Evolutionary conservation across 179 eudicot genomes (phyloP), one percentile per base, ranked within the genome.

Genomic region (Heliamphora pulchella): DNA sequence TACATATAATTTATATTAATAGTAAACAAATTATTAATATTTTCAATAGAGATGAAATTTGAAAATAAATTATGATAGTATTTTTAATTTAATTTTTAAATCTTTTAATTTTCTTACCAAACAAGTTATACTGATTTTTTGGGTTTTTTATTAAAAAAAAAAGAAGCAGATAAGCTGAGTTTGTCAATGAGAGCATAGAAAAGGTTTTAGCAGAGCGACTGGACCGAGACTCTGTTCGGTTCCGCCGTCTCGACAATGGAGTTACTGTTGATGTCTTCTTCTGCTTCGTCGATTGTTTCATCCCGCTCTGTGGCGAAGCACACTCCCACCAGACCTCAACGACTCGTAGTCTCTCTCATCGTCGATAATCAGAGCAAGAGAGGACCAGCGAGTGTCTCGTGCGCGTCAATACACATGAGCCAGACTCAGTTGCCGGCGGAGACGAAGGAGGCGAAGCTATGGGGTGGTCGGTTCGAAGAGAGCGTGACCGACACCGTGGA

Each of bases 381-480:
- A 70, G n/a, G 71, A 17, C 61, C 53, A 0, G 41, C 54, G 48
- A 20, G 63, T 44, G 65, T 74, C 47, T 43, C 58, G 7, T 43
- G 66, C 63, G 58, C 72, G 11, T 44, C 80, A 0, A 11, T 39
- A 1, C 17, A 15, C 44, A 71, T 75, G 82, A 54, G 39, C 66
- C 43, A 59, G 61, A 11, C 68, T 46, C 47, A 2, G 22, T 15
- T 57, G 17, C 15, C 50, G 70, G 80, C 11, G 76, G 77, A 41
- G 80, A 77, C 18, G 10, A 94, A 91, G 84, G 98, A 94, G 87
- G 83, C 87, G 14, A 96, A 96, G 81, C 89, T 94, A 8, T 96
- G 99, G 99, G 99, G 99, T 0, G 99, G 99, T 11, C 85, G 99
- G 76, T 96, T 96, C 67, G 97, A 94, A 79, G 97, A 92, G 78